Evolutionary conservation across 768 basidiomycete species (phyloP).

Genomic region (Trametes cubensis): DNA sequence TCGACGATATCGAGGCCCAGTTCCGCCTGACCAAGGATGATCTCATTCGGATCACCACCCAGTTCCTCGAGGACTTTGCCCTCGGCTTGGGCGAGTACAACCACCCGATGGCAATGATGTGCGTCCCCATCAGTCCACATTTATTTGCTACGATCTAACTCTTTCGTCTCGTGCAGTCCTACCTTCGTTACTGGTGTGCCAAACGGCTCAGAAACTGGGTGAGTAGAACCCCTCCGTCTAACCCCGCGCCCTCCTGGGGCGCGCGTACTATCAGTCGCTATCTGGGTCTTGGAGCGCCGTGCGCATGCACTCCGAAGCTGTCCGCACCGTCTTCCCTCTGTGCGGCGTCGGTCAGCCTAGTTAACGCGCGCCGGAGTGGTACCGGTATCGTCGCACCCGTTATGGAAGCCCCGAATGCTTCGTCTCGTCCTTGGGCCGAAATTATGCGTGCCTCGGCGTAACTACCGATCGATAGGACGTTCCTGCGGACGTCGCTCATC

Average conservation of each 20-base stretch:
- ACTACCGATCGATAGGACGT: constrained; percentile 17
- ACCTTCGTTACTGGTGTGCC: constrained; percentile 96
- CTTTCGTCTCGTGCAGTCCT: constrained; percentile 53
- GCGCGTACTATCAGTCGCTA: background rate
- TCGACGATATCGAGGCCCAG: constrained; percentile 69
- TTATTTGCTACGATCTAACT: background rate
- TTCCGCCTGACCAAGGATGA: constrained; percentile 66
- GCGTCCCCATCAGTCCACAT: constrained; percentile 28
- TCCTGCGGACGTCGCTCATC: constrained; percentile 19
- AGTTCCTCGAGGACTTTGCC: constrained; percentile 81
- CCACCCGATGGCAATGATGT: constrained; percentile 93
- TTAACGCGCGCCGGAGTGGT: constrained; percentile 14
- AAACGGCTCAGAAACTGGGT: constrained; percentile 93
- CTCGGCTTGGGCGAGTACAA: constrained; percentile 74
- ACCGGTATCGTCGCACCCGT: constrained; percentile 20
- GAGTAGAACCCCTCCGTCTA: constrained; percentile 20
- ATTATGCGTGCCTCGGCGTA: constrained; percentile 18
- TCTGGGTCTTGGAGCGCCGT: background rate
- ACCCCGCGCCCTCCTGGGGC: background rate
- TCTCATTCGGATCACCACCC: constrained; percentile 70
- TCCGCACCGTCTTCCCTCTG: background rate
- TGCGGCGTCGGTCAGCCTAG: constrained; percentile 4
- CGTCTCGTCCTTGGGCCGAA: constrained; percentile 7
- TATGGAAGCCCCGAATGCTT: constrained; percentile 15
- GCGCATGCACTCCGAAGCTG: background rate